Evolutionary conservation across 192 early-diverging fungal genomes (phyloP), one percentile per base, ranked within the genome.

Genomic region (Umbelopsis ramanniana): DNA sequence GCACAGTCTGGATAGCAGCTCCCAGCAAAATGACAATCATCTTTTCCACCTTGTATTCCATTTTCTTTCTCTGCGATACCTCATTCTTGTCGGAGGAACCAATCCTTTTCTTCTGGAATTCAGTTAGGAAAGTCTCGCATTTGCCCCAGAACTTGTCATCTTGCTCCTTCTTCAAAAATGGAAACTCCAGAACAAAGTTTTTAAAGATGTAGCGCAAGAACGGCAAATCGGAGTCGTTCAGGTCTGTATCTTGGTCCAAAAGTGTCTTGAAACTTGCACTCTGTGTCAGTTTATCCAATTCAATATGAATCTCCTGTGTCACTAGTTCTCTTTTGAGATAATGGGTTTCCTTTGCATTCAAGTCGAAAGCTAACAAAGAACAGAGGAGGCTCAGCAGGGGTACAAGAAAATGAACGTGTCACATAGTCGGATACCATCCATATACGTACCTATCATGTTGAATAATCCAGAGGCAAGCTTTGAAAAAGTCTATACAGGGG

Each of bases 291-390:
- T 26, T 66, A 12, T 79, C 67, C 14, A 85, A 38, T 45, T 88
- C 87, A 29, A 73, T 73, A 6, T 83, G 69, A 24, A 88, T 76
- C 69, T 86, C 81, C 7, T 73, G 52, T 4, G 83, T 73, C 15
- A 88, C 72, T 35, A 88, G 75, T 33, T 85, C 83, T 45, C 81
- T 76, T 46, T 88, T 88, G 29, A 86, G 75, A 57, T 88, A 88
- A 70, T 88, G 87, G 2, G 74, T 77, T 72, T 88, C 79, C 68
- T 76, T 77, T 10, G 76, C 53, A 24, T 72, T 74, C 10, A 80
- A 37, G 57, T 63, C 57, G 57, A 37, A 63, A 7, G 26, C 57
- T 63, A 19, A 29, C 6, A 35, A 19, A 14, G 57, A 35, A 10
- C 6, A 14, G 15, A 19, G 17, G 29, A 35, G 19, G 19, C 26